phyloP scores from a whole-genome alignment of 139 green algal genomes.

The Chlamydomonas asymmetrica region DNA sequence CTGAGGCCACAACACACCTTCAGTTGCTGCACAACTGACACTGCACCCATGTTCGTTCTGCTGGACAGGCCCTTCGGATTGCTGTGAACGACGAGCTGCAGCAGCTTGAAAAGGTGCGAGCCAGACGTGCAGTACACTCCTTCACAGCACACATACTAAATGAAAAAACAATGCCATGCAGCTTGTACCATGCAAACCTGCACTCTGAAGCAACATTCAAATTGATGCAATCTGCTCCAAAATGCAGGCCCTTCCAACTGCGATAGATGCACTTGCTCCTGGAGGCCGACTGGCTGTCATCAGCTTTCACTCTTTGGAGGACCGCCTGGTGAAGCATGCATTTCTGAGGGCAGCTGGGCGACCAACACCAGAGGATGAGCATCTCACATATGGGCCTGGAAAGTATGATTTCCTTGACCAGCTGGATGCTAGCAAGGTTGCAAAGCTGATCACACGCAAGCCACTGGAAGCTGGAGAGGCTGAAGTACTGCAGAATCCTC shows the following conservation, averaged over 20 bases:
- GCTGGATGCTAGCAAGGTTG: conserved; percentile 25
- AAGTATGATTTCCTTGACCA: conserved; percentile 32
- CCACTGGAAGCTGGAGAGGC: conserved; percentile 43
- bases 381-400: conserved; percentile 28
- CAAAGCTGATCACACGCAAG: conserved; percentile 51
- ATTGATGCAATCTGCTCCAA: no score
- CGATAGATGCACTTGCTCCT: conserved; percentile 48
- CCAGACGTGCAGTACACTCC: no score
- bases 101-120: conserved; percentile 53
- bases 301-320: conserved; percentile 95
- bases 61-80: conserved; percentile 87
- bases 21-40: no score
- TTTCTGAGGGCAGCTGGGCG: conserved; percentile 69
- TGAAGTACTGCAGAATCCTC: conserved; percentile 70
- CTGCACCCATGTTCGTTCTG: background rate
- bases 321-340: conserved; percentile 89
- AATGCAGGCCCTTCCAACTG: conserved; percentile 43
- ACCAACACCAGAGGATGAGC: conserved; percentile 48
- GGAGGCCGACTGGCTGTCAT: conserved; percentile 88
- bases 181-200: no score
- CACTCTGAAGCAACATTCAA: no score
- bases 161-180: no score
- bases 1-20: background rate
- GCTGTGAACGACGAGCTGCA: conserved; percentile 94
- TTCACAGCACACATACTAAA: no score